Evolutionary conservation across 495 filamentous ascomycete species (phyloP).

Genomic region (Lasiosphaeria ovina): DNA sequence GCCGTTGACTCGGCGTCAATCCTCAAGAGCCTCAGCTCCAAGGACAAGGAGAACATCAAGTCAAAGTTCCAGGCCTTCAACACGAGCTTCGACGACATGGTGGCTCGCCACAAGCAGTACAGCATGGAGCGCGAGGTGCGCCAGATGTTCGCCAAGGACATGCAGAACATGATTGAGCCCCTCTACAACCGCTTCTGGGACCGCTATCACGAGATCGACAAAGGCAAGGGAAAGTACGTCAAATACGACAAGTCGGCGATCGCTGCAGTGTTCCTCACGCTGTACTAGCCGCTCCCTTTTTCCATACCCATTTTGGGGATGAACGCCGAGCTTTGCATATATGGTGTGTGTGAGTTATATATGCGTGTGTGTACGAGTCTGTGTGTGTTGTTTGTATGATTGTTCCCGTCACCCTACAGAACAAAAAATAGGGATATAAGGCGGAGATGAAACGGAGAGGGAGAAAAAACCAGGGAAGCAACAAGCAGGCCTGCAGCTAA

Average conservation of each 20-base stretch:
- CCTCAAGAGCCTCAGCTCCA: constrained; percentile 75
- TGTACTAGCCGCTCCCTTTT: constrained; percentile 31
- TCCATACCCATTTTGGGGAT: background rate
- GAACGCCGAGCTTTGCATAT: background rate
- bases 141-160: constrained; percentile 70
- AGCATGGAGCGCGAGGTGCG: constrained; percentile 88
- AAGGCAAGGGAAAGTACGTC: constrained; percentile 93
- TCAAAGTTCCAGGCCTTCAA: constrained; percentile 93
- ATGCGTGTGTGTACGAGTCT: background rate
- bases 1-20: constrained; percentile 73
- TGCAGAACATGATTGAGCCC: constrained; percentile 87
- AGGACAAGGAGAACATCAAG: constrained; percentile 94
- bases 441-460: too few relatives aligned
- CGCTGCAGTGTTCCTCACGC: constrained; percentile 52
- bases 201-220: constrained; percentile 96
- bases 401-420: too few relatives aligned
- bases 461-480: too few relatives aligned
- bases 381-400: background rate
- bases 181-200: constrained; percentile 96
- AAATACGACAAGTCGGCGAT: constrained; percentile 84
- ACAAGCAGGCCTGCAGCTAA: too few relatives aligned
- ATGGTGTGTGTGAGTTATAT: background rate
- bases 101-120: constrained; percentile 71
- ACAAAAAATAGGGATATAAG: too few relatives aligned
- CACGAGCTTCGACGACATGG: constrained; percentile 80